Base-by-base conservation (phyloP, 208 protist species). In the Vickermania ingenoplastis region DNA sequence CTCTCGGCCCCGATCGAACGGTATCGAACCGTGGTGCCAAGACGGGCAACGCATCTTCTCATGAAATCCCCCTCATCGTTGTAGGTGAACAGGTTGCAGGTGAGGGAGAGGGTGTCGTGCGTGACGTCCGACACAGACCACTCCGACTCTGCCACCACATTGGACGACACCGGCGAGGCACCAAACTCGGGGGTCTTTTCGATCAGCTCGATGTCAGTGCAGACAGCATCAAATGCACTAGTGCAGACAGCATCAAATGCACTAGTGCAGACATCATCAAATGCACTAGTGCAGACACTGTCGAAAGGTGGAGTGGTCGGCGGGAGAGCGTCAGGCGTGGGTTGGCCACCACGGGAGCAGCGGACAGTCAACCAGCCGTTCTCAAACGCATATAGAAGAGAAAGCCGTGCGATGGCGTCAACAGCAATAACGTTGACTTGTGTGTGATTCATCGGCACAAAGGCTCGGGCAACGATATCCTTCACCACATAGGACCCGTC, bases 401-500 rank as follows among this genome's bases (percentile, higher is more conserved):
- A 67, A 57, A 81, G 79, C 57, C 76, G 77, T 25, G 75, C 70
- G 1, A 89, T 24, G 0, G 61, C 65, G 36, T 89, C 83, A 3
- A 85, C 59, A 0, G 77, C 63, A 3, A 73, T 62, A 25, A 81
- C 66, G 41, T 81, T 65, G 21, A 89, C 64, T 24, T 77, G 67
- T 50, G 75, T 53, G 50, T 90, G 83, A 31, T 90, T 78, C 17
- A 86, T 24, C 2, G 76, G 79, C 1, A 85, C 71, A 73, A 90
- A 86, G 0, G 77, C 73, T 2, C 67, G 63, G 24, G 24, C 24
- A 13, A 26, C 21, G 24, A 54, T 13, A 7, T 17, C n/a, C 23
- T 5, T 21, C 27, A 48, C 28, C 7, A 22, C 17, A 5, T 5
- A 17, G 17, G 30, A 48, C 11, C 54, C 25, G 45, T 59, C 28